phyloP scores from a whole-genome alignment of 805 yeast genomes.

The Nakazawaea siamensis region DNA sequence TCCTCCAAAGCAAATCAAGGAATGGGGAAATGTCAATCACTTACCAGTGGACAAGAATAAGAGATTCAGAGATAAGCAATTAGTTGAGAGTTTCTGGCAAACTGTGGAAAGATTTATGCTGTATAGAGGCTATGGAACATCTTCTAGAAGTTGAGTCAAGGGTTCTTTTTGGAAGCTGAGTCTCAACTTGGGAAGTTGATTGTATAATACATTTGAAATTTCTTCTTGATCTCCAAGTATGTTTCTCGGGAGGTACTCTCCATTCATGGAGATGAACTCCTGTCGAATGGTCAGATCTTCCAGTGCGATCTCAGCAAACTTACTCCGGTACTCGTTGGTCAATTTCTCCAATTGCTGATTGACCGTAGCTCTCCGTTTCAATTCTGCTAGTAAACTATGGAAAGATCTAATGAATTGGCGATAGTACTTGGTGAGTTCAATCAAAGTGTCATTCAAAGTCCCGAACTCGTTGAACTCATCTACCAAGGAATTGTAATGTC shows the following conservation, averaged over 20 bases:
- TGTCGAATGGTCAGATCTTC: constrained; percentile 37
- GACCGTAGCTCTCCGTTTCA: constrained; percentile 37
- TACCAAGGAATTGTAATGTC: not conserved
- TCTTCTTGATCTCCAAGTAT: constrained; percentile 15
- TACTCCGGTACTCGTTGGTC: constrained; percentile 31
- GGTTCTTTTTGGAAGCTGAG: constrained; percentile 10
- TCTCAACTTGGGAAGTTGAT: constrained; percentile 8
- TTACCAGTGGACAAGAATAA: constrained; percentile 72
- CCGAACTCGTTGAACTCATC: not conserved
- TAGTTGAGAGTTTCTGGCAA: constrained; percentile 80
- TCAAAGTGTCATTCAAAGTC: constrained; percentile 3
- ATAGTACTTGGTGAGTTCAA: constrained; percentile 38
- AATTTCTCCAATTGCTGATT: constrained; percentile 31
- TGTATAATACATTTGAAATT: constrained; percentile 10
- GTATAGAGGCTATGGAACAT: constrained; percentile 50
- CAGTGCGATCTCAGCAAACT: constrained; percentile 28
- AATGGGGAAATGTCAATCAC: constrained; percentile 78
- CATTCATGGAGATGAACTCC: constrained; percentile 37
- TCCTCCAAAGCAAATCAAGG: constrained; percentile 63
- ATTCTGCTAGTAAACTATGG: constrained; percentile 41
- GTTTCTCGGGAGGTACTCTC: constrained; percentile 45
- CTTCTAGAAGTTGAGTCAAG: too few relatives aligned
- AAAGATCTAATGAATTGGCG: constrained; percentile 43
- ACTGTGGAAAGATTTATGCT: constrained; percentile 67
- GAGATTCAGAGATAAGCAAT: constrained; percentile 84